Conservation (phyloP, 2,329 filamentous ascomycete species). For the Dactylellina leptospora region DNA sequence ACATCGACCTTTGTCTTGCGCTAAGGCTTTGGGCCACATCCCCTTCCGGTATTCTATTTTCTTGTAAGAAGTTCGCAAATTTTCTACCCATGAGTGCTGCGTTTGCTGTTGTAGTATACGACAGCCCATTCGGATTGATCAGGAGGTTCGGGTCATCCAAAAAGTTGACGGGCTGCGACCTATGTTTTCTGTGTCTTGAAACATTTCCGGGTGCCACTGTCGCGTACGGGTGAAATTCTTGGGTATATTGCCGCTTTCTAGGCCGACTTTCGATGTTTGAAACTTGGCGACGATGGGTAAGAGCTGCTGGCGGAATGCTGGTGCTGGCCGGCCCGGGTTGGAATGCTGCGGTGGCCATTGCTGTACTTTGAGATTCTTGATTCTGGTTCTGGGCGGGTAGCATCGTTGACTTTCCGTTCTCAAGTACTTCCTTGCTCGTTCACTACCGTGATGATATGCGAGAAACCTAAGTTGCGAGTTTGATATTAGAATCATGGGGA, state of each 20-base stretch:
- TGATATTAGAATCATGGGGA: slow-evolving; percentile 8
- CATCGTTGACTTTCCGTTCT: slow-evolving; percentile 36
- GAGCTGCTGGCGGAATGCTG: slow-evolving; percentile 46
- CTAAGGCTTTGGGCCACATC: slow-evolving; percentile 37
- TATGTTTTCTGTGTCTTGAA: slow-evolving; percentile 49
- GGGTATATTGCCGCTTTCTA: slow-evolving; percentile 43
- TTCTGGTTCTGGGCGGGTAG: slow-evolving; percentile 53
- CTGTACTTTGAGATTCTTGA: slow-evolving; percentile 48
- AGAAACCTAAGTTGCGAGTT: not conserved
- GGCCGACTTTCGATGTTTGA: slow-evolving; percentile 45
- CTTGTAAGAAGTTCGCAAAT: slow-evolving; percentile 46
- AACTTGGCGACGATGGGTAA: slow-evolving; percentile 43
- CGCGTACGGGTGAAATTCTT: slow-evolving; percentile 47
- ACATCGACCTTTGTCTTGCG: slow-evolving; percentile 49
- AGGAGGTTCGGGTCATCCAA: slow-evolving; percentile 44
- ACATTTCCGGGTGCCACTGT: slow-evolving; percentile 35
- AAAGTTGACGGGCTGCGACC: slow-evolving; percentile 50
- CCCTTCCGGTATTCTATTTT: slow-evolving; percentile 50
- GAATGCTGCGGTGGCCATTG: slow-evolving; percentile 53
- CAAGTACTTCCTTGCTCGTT: slow-evolving; percentile 23
- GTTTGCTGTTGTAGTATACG: slow-evolving; percentile 32
- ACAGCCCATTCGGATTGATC: slow-evolving; percentile 37
- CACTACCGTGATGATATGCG: slow-evolving; percentile 30
- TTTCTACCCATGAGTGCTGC: slow-evolving; percentile 49
- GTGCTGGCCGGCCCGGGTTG: slow-evolving; percentile 40